Conservation (phyloP, 768 basidiomycete species). For the Terana coerulea region DNA sequence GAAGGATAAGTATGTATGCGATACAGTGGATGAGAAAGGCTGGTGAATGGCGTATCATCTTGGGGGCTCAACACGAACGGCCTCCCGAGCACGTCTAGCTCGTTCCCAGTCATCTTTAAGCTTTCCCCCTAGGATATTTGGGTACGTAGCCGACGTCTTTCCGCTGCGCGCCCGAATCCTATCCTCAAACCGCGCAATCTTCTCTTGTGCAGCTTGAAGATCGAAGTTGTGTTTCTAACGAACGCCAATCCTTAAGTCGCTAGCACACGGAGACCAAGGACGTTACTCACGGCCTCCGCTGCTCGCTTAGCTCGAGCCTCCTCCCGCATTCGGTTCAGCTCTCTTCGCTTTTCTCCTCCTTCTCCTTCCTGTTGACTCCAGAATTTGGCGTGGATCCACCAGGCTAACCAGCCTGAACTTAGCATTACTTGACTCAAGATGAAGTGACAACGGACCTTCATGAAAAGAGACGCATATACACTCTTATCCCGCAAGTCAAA, state of each 20-base stretch:
- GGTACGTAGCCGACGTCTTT: conserved; percentile 52
- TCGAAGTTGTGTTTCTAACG: conserved; percentile 23
- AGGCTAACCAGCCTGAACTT: conserved; percentile 11
- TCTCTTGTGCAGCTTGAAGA: conserved; percentile 25
- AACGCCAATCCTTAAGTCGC: background rate
- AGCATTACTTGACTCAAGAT: background rate
- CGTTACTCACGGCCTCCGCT: conserved; percentile 48
- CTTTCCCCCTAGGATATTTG: conserved; percentile 26
- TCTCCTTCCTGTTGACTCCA: conserved; percentile 46
- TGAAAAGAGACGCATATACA: conserved; percentile 63
- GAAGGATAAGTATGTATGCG: too few relatives aligned
- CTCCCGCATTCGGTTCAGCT: conserved; percentile 66
- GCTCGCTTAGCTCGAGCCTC: conserved; percentile 58
- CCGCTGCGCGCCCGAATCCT: conserved; percentile 37
- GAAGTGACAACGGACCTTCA: conserved; percentile 16
- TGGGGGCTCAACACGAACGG: too few relatives aligned
- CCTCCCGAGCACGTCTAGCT: background rate
- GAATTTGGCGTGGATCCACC: conserved; percentile 22
- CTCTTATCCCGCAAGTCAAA: conserved; percentile 58
- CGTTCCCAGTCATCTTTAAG: conserved; percentile 23
- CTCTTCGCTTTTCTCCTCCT: conserved; percentile 68
- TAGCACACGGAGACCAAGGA: background rate
- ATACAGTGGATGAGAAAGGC: too few relatives aligned
- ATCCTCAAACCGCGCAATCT: conserved; percentile 60
- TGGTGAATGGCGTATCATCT: too few relatives aligned